Evolutionary conservation across 352 stramenopile genomes (phyloP).

Genomic region (Thalassiosira hispida): DNA sequence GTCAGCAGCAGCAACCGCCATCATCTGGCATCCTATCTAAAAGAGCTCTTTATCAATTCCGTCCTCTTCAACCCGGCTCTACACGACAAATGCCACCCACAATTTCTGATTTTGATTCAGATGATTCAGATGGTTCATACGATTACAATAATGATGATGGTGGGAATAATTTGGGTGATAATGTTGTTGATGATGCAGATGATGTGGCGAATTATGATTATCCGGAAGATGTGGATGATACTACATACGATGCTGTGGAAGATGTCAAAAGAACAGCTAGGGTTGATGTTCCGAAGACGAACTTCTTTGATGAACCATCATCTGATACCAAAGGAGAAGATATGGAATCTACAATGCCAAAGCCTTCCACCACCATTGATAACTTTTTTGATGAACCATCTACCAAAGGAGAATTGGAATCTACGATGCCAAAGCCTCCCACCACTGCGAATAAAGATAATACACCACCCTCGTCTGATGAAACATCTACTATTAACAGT

Average conservation of each 20-base stretch:
- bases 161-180: neutral
- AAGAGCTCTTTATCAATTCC: constrained; percentile 22
- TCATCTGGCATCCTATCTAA: constrained; percentile 6
- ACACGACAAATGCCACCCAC: constrained; percentile 28
- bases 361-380: no score
- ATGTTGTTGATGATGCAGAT: neutral
- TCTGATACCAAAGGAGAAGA: neutral
- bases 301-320: neutral
- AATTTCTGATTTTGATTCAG: constrained; percentile 10
- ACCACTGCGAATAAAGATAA: no score
- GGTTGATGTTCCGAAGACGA: no score
- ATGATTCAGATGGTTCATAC: neutral
- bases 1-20: no score
- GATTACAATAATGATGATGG: constrained; percentile 13
- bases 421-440: neutral
- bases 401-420: neutral
- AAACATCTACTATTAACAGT: no score
- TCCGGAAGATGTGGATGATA: neutral
- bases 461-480: no score
- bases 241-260: neutral
- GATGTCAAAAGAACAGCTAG: constrained; percentile 1
- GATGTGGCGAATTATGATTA: neutral
- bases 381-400: neutral
- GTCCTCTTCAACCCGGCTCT: constrained; percentile 6
- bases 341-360: neutral